Conservation (phyloP, 768 basidiomycete genomes). For the Rhodotorula kratochvilovae region DNA sequence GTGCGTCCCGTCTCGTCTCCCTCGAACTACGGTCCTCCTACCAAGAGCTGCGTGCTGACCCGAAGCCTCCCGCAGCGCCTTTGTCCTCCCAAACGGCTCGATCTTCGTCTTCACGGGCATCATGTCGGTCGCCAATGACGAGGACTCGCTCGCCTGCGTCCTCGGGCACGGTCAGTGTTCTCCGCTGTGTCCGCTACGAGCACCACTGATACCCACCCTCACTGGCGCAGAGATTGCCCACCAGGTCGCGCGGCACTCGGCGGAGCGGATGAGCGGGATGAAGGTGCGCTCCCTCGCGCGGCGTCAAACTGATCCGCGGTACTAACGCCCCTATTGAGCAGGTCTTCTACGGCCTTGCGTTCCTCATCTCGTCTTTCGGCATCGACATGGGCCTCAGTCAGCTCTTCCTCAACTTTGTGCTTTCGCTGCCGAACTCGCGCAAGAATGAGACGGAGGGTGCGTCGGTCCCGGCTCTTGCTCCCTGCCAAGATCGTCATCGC, state of each 20-base stretch:
- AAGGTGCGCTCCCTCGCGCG: slow-evolving; percentile 45
- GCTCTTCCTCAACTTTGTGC: slow-evolving; percentile 20
- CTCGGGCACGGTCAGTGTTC: slow-evolving; percentile 67
- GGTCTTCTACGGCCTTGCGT: slow-evolving; percentile 11
- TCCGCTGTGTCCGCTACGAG: slow-evolving; percentile 44
- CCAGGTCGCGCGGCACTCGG: slow-evolving; percentile 51
- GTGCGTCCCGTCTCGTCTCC: slow-evolving; percentile 3
- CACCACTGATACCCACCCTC: slow-evolving; percentile 40
- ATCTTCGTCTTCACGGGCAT: slow-evolving; percentile 89
- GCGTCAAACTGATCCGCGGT: no score
- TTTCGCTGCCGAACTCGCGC: slow-evolving; percentile 69
- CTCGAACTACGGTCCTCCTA: not conserved
- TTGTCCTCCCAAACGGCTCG: slow-evolving; percentile 54
- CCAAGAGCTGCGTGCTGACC: not conserved
- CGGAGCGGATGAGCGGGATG: slow-evolving; percentile 49
- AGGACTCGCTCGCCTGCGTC: slow-evolving; percentile 76
- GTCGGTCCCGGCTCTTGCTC: not conserved
- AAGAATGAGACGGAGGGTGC: slow-evolving; percentile 74
- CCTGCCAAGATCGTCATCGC: slow-evolving; percentile 1
- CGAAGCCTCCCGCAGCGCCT: not conserved
- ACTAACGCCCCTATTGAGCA: no score
- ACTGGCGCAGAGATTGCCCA: slow-evolving; percentile 38
- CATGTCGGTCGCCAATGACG: slow-evolving; percentile 67
- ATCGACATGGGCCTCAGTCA: slow-evolving; percentile 31
- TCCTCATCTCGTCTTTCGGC: slow-evolving; percentile 24